Evolutionary conservation across 345 rosid species (phyloP).

Genomic region (Rhodamnia rubescens): DNA sequence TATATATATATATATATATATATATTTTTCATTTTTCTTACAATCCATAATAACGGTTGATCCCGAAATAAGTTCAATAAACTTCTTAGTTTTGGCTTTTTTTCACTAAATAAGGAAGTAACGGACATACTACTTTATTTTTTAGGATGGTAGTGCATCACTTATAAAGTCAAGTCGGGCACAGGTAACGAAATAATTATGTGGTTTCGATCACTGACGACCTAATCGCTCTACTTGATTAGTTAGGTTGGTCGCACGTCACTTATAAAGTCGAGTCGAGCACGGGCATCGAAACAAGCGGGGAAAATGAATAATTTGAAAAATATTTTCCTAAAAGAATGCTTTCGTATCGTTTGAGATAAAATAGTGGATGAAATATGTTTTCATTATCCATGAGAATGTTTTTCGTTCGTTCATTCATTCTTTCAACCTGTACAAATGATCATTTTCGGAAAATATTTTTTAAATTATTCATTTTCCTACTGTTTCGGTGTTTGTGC

Average conservation of each 20-base stretch:
- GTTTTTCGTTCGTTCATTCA: not conserved
- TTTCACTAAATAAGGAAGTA: not conserved
- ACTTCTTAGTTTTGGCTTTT: not conserved
- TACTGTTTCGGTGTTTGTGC: too few relatives aligned
- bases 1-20: not conserved
- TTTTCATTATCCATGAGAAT: not conserved
- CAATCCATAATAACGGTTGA: not conserved
- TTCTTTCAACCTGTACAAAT: rapidly evolving
- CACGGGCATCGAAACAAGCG: not conserved
- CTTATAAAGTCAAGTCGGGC: too few relatives aligned
- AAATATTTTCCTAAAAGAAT: too few relatives aligned
- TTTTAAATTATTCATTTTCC: not conserved
- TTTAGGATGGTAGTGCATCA: too few relatives aligned
- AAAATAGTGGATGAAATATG: not conserved
- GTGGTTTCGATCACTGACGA: too few relatives aligned
- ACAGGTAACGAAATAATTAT: too few relatives aligned
- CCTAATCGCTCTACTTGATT: not conserved
- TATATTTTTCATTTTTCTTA: not conserved
- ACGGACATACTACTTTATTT: too few relatives aligned
- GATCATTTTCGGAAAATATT: rapidly evolving
- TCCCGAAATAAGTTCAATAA: rapidly evolving
- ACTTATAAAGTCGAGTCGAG: not conserved
- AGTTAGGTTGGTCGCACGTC: not conserved
- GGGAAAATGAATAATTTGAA: too few relatives aligned
- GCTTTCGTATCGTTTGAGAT: rapidly evolving